A percentile compares a stretch with the other conserved stretches of the same genome.
Evolutionary conservation across 495 filamentous ascomycete genomes (phyloP).

Genomic region (Apodospora peruviana): DNA sequence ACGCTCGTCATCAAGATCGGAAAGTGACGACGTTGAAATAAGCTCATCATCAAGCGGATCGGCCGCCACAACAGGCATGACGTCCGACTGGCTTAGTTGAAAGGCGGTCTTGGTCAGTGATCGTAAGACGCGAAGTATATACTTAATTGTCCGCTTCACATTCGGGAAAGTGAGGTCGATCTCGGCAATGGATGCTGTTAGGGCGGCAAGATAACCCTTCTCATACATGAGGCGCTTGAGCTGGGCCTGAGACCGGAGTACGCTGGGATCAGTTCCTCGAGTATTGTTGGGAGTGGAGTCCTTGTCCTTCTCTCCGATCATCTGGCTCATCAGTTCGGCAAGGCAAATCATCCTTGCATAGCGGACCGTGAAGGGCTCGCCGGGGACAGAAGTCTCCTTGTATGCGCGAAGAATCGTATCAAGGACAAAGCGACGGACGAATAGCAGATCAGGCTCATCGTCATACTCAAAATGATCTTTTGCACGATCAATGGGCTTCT

Average conservation of each 20-base stretch:
- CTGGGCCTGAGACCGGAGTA: conserved; percentile 55
- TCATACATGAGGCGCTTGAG: conserved; percentile 95
- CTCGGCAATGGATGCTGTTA: conserved; percentile 91
- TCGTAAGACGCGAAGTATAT: conserved; percentile 85
- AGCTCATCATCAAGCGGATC: conserved; percentile 83
- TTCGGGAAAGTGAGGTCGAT: conserved; percentile 92
- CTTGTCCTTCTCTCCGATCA: conserved; percentile 76
- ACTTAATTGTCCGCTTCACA: conserved; percentile 90
- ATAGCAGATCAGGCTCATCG: conserved; percentile 82
- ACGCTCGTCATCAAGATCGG: conserved; percentile 78
- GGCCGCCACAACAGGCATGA: conserved; percentile 55
- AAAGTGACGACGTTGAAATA: conserved; percentile 81
- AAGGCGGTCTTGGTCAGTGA: conserved; percentile 83
- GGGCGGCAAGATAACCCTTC: conserved; percentile 82
- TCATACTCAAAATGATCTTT: conserved; percentile 55
- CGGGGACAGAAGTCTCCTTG: conserved; percentile 77
- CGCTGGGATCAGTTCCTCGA: conserved; percentile 26
- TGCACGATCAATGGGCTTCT: conserved; percentile 51
- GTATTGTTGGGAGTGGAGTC: conserved; percentile 33
- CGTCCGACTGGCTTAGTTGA: conserved; percentile 73
- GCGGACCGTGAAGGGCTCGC: conserved; percentile 75
- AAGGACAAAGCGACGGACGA: conserved; percentile 88
- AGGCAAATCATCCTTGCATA: conserved; percentile 81
- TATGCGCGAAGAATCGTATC: conserved; percentile 90
- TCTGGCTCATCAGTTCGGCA: conserved; percentile 86